These are phyloP conservation scores for Hemileccinum impolitum DNA, from an alignment of 768 basidiomycete genomes.

Conservation along the genomic window DNA sequence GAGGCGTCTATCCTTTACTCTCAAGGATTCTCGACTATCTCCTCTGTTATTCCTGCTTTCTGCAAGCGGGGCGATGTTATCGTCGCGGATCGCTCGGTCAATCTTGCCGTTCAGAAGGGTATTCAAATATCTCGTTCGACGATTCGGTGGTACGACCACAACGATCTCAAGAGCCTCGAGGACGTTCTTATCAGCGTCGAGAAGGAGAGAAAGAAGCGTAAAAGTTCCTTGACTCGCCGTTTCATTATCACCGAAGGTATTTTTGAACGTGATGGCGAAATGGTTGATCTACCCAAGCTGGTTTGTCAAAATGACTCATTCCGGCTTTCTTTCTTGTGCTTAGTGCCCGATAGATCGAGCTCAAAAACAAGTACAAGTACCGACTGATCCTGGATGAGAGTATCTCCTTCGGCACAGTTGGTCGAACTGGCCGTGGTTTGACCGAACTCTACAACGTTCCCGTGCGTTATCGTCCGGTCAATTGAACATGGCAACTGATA, in stretches of 20 bases:
- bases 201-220: constrained; percentile 85
- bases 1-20: constrained; percentile 91
- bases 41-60: constrained; percentile 95
- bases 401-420: constrained; percentile 90
- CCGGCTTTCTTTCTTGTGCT: background rate
- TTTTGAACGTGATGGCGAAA: constrained; percentile 90
- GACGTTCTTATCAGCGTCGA: constrained; percentile 79
- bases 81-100: constrained; percentile 96
- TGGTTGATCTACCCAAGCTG: constrained; percentile 89
- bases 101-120: constrained; percentile 94
- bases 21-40: constrained; percentile 87
- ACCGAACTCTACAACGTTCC: constrained; percentile 95
- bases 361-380: constrained; percentile 95
- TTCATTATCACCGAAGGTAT: constrained; percentile 98
- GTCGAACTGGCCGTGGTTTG: constrained; percentile 89
- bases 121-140: constrained; percentile 90
- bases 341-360: constrained; percentile 64
- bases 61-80: constrained; percentile 97
- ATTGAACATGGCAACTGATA: background rate
- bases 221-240: constrained; percentile 75
- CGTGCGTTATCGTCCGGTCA: constrained; percentile 44
- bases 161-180: constrained; percentile 88
- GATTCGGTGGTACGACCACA: constrained; percentile 95
- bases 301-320: constrained; percentile 42
- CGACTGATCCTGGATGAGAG: constrained; percentile 92